Percentiles rank a stretch among this genome's conserved stretches.
phyloP scores from a whole-genome alignment of 164 flowering plant species.

The Stephania yunnanensis region DNA sequence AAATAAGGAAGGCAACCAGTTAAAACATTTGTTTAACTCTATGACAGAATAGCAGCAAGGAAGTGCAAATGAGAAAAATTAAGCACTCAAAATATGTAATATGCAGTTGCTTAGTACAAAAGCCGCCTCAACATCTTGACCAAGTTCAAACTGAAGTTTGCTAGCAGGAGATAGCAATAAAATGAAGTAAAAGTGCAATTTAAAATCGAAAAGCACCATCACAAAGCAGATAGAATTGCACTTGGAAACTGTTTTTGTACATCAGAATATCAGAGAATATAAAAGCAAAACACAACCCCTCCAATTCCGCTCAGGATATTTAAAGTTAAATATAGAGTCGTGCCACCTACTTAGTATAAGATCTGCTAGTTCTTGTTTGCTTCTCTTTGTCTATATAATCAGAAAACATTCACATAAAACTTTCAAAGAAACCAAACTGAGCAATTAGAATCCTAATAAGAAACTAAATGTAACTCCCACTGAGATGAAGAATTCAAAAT shows the following conservation, averaged over 20 bases:
- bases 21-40: no score
- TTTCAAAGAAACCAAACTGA: background rate
- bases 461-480: background rate
- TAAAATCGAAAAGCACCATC: no score
- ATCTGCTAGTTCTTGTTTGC: background rate
- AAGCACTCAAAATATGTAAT: background rate
- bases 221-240: no score
- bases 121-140: background rate
- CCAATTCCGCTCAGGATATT: background rate
- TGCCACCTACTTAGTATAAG: background rate
- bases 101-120: background rate
- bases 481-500: background rate
- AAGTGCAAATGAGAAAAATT: background rate
- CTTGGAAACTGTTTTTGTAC: no score
- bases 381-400: background rate
- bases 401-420: background rate
- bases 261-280: no score
- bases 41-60: background rate
- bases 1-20: background rate
- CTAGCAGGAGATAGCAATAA: no score
- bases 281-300: background rate
- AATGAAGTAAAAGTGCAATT: no score
- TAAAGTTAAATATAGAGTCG: background rate
- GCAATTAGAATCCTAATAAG: background rate
- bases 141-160: no score